Evolutionary conservation across 352 stramenopile genomes (phyloP).

Genomic region (Globisporangium alternatum): DNA sequence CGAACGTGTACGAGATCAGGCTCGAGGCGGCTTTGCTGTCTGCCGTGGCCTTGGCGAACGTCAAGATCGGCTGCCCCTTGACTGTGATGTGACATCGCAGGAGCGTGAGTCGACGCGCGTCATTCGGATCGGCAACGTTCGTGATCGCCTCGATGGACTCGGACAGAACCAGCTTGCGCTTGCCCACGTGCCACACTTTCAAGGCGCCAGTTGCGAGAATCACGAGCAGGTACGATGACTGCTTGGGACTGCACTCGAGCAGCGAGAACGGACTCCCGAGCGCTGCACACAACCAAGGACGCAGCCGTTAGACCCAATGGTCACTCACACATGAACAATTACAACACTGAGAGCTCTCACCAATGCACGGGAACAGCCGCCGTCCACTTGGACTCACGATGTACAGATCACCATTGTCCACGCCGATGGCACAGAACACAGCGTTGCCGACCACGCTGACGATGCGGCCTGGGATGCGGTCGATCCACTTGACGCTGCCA

Average conservation of each 20-base stretch:
- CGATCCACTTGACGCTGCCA: constrained; percentile 70
- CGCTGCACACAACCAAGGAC: constrained; percentile 27
- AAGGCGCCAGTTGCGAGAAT: constrained; percentile 55
- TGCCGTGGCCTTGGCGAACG: constrained; percentile 65
- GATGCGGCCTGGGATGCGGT: constrained; percentile 64
- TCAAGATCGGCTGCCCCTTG: constrained; percentile 75
- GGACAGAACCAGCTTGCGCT: constrained; percentile 45
- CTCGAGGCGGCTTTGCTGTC: constrained; percentile 48
- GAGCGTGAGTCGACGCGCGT: constrained; percentile 51
- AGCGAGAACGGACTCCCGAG: constrained; percentile 60
- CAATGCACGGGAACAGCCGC: constrained; percentile 77
- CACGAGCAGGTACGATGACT: constrained; percentile 72
- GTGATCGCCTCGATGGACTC: constrained; percentile 68
- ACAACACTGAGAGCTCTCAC: constrained; percentile 21
- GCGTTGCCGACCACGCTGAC: constrained; percentile 63
- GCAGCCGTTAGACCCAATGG: background rate
- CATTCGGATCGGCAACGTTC: constrained; percentile 26
- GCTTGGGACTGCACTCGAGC: constrained; percentile 62
- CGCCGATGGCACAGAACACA: constrained; percentile 55
- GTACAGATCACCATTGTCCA: constrained; percentile 65
- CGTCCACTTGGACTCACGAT: constrained; percentile 57
- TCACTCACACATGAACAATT: background rate
- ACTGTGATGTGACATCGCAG: constrained; percentile 69
- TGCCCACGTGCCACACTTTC: constrained; percentile 72
- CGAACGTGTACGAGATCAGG: constrained; percentile 80